These are phyloP conservation scores for Coniferiporia sulphurascens DNA, from an alignment of 1,284 basidiomycete genomes.

Conservation along the genomic window DNA sequence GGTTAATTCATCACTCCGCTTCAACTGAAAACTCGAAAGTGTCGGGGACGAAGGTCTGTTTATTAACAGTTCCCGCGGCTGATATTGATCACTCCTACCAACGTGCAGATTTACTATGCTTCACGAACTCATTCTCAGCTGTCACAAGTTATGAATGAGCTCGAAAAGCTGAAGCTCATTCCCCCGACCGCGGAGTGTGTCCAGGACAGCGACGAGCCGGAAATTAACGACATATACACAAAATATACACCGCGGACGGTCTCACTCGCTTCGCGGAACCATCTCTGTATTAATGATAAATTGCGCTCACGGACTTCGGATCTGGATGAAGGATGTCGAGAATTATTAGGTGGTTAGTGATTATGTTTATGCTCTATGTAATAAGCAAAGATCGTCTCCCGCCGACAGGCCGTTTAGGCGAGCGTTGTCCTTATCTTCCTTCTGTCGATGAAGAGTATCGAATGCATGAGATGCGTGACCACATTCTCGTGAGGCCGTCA, in stretches of 20 bases:
- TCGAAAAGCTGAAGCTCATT: conserved; percentile 56
- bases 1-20: too few relatives aligned
- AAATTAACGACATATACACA: conserved; percentile 25
- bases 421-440: conserved; percentile 79
- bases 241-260: conserved; percentile 52
- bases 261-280: conserved; percentile 86
- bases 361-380: neutral
- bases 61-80: neutral
- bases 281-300: conserved; percentile 89
- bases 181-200: neutral
- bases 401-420: conserved; percentile 44
- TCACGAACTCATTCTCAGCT: conserved; percentile 96
- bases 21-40: too few relatives aligned
- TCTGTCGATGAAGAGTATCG: conserved; percentile 61
- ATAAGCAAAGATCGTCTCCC: conserved; percentile 1
- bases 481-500: conserved; percentile 63
- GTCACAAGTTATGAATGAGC: conserved; percentile 84
- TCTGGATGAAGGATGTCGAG: conserved; percentile 89
- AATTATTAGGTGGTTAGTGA: conserved; percentile 70
- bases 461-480: conserved; percentile 86
- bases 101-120: conserved; percentile 74
- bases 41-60: too few relatives aligned
- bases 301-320: conserved; percentile 66
- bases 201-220: neutral
- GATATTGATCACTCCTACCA: neutral